These are phyloP conservation scores for Collariella sp. DNA, from an alignment of 495 filamentous ascomycete genomes.

Conservation along the genomic window DNA sequence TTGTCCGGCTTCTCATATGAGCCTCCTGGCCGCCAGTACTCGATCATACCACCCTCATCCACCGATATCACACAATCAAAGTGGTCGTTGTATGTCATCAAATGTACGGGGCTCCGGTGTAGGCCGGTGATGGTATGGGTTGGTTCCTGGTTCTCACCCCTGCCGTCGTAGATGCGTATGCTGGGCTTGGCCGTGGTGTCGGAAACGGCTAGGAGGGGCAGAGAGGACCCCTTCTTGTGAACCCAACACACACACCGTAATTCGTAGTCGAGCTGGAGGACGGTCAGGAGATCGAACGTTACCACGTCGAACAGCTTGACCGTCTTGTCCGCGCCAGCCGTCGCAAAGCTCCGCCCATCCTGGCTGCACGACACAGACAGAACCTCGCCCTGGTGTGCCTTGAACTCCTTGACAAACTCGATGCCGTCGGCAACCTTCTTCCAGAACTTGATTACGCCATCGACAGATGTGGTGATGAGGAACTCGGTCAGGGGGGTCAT, in stretches of 20 bases:
- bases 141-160: slow-evolving; percentile 66
- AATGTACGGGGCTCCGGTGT: slow-evolving; percentile 67
- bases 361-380: slow-evolving; percentile 70
- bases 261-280: slow-evolving; percentile 62
- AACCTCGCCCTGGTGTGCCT: slow-evolving; percentile 80
- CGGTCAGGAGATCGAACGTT: slow-evolving; percentile 82
- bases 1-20: slow-evolving; percentile 84
- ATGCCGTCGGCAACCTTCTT: slow-evolving; percentile 88
- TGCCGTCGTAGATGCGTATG: slow-evolving; percentile 80
- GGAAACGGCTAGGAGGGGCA: slow-evolving; percentile 87
- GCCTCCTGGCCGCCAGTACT: slow-evolving; percentile 83
- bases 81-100: slow-evolving; percentile 81
- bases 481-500: slow-evolving; percentile 89
- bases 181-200: slow-evolving; percentile 53
- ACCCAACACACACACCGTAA: slow-evolving; percentile 89
- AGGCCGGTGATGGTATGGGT: slow-evolving; percentile 65
- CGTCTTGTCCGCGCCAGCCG: slow-evolving; percentile 74
- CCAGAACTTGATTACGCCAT: slow-evolving; percentile 98
- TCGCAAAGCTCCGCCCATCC: slow-evolving; percentile 91
- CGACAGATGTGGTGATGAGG: slow-evolving; percentile 81
- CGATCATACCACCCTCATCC: slow-evolving; percentile 88
- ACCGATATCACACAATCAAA: slow-evolving; percentile 86
- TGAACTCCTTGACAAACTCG: slow-evolving; percentile 97
- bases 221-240: slow-evolving; percentile 74
- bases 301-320: slow-evolving; percentile 95